A percentile compares a stretch with the other conserved stretches of the same genome.
phyloP scores from a whole-genome alignment of 257 asterid genomes.

The Nicotiana obtusifolia region DNA sequence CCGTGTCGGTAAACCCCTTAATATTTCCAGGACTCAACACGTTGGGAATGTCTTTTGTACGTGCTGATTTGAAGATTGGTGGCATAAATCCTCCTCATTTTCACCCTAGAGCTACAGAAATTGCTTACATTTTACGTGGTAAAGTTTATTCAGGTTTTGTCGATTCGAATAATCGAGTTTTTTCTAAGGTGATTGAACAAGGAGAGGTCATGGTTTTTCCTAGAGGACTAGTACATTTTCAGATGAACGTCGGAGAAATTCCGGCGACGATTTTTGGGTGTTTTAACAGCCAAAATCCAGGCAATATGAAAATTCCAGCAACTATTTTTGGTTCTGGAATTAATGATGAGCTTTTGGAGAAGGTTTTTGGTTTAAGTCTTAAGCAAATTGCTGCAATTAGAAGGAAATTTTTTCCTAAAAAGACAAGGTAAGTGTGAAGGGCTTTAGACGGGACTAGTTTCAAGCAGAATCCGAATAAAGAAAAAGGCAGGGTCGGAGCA shows the following conservation, averaged over 20 bases:
- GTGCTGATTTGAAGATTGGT: constrained; percentile 41
- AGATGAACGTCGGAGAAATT: constrained; percentile 49
- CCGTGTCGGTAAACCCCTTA: constrained; percentile 28
- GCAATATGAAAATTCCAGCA: constrained; percentile 42
- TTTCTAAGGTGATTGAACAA: constrained; percentile 39
- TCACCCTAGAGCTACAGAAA: constrained; percentile 55
- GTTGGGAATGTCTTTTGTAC: constrained; percentile 50
- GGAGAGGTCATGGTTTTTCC: constrained; percentile 66
- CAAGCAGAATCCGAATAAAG: too few species aligned
- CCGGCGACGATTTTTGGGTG: constrained; percentile 40
- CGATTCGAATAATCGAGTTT: constrained; percentile 40
- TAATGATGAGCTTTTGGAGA: constrained; percentile 51
- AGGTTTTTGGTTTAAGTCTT: constrained; percentile 49
- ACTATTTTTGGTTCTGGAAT: constrained; percentile 49
- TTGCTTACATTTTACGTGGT: constrained; percentile 39
- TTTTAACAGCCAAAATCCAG: constrained; percentile 55
- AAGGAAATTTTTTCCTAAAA: constrained; percentile 31
- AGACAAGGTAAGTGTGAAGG: background rate
- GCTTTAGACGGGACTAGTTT: too few species aligned
- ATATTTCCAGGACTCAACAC: constrained; percentile 54
- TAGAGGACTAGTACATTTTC: constrained; percentile 54
- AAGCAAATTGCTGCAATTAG: constrained; percentile 35
- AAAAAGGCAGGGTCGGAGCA: too few species aligned
- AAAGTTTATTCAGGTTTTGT: constrained; percentile 49
- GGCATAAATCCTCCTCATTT: constrained; percentile 59